Percentiles rank a stretch among this genome's conserved stretches.
These are phyloP conservation scores for Pythium grandisporangium DNA, from an alignment of 352 stramenopile genomes.

Conservation along the genomic window DNA sequence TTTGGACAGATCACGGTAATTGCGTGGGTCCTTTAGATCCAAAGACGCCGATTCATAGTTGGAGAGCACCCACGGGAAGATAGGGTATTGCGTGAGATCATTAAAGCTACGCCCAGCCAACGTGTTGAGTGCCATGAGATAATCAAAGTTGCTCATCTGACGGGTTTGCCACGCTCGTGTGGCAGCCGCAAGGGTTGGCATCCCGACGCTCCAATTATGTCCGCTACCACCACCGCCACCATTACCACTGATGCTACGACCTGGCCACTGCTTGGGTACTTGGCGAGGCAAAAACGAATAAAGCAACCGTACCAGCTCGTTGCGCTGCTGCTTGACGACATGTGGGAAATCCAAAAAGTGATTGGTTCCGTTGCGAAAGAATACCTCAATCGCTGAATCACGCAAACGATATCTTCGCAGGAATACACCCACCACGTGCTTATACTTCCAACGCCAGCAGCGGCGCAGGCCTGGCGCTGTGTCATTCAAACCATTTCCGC, in stretches of 20 bases:
- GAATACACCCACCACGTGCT: conserved; percentile 65
- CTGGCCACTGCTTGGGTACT: conserved; percentile 74
- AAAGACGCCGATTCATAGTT: conserved; percentile 70
- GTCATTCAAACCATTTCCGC: conserved; percentile 26
- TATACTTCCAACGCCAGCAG: conserved; percentile 77
- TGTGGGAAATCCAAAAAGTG: conserved; percentile 80
- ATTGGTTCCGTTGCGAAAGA: conserved; percentile 64
- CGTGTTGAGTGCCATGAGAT: conserved; percentile 93
- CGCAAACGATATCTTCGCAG: conserved; percentile 72
- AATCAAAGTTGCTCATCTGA: conserved; percentile 92
- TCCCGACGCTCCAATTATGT: no score
- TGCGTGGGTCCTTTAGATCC: conserved; percentile 78
- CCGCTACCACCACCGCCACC: no score
- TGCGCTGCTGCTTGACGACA: conserved; percentile 60
- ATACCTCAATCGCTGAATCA: conserved; percentile 79
- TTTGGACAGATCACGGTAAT: conserved; percentile 96
- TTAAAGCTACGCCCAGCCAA: conserved; percentile 87
- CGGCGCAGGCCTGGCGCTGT: conserved; percentile 53
- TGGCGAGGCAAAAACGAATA: conserved; percentile 67
- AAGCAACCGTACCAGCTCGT: conserved; percentile 60
- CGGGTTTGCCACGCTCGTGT: conserved; percentile 78
- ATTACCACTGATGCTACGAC: conserved; percentile 34
- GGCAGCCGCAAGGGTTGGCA: no score
- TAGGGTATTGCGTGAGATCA: conserved; percentile 95
- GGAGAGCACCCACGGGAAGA: conserved; percentile 86